Evolutionary conservation across 139 green algal genomes (phyloP).

Genomic region (Chlorella sp.): DNA sequence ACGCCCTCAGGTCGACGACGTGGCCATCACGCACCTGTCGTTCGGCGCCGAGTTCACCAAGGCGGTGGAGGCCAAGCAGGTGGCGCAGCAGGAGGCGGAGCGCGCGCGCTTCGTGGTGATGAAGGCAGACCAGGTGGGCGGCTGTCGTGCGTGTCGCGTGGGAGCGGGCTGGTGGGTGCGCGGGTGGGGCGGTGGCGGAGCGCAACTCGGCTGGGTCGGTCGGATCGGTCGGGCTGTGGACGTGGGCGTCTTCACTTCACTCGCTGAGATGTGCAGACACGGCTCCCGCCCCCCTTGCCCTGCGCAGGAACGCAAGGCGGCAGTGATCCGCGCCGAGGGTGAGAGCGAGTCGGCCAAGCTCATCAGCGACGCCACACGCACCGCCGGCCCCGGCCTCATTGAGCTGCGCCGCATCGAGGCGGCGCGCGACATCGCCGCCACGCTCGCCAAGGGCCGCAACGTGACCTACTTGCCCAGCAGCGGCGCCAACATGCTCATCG

Average conservation of each 20-base stretch:
- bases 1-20: slow-evolving; percentile 81
- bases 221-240: too few species aligned
- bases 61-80: slow-evolving; percentile 97
- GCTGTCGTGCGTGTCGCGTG: neutral
- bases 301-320: slow-evolving; percentile 83
- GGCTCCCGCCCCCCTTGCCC: too few species aligned
- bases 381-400: slow-evolving; percentile 86
- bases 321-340: slow-evolving; percentile 94
- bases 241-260: too few species aligned
- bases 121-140: slow-evolving; percentile 88
- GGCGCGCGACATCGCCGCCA: slow-evolving; percentile 93
- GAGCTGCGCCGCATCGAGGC: slow-evolving; percentile 98
- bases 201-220: too few species aligned
- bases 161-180: too few species aligned
- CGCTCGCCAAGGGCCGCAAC: slow-evolving; percentile 87
- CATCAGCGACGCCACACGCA: slow-evolving; percentile 95
- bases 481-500: slow-evolving; percentile 87
- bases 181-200: too few species aligned
- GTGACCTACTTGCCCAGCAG: slow-evolving; percentile 93
- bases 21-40: slow-evolving; percentile 98
- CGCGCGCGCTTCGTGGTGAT: slow-evolving; percentile 94
- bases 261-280: too few species aligned
- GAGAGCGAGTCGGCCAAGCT: slow-evolving; percentile 92
- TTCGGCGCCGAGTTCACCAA: slow-evolving; percentile 97
- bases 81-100: slow-evolving; percentile 98